A percentile compares a stretch with the other conserved stretches of the same genome.
Conservation (phyloP, 129 eudicot genomes). For the Ambrosia trifida region DNA sequence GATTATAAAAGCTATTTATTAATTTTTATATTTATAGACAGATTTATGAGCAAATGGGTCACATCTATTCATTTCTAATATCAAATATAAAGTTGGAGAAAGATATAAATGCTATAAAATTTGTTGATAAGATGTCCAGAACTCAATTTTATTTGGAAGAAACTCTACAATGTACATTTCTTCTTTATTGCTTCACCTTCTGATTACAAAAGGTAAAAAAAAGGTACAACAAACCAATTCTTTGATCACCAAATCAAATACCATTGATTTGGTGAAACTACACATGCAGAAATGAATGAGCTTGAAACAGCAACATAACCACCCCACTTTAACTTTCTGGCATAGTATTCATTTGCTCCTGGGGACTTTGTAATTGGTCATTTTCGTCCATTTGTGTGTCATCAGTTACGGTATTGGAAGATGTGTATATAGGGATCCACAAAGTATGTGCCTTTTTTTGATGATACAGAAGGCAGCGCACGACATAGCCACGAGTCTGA, state of each 20-base stretch:
- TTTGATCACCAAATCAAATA: conserved; percentile 6
- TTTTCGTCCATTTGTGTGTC: conserved; percentile 44
- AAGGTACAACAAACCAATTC: conserved; percentile 9
- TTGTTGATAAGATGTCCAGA: neutral
- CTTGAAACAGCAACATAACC: conserved; percentile 1
- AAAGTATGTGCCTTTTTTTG: conserved; percentile 26
- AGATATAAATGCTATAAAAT: neutral
- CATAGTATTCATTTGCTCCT: too few relatives aligned
- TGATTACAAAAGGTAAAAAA: neutral
- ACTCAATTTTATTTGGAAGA: conserved; percentile 10
- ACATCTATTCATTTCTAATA: neutral
- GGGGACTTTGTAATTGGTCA: neutral
- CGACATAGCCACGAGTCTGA: conserved; percentile 94
- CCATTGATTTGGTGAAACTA: conserved; percentile 8
- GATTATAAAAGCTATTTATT: too few relatives aligned
- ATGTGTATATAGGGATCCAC: conserved; percentile 28
- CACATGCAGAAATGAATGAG: conserved; percentile 32
- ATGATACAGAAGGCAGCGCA: conserved; percentile 56
- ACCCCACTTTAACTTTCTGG: too few relatives aligned
- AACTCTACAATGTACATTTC: conserved; percentile 29
- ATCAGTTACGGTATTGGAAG: conserved; percentile 29
- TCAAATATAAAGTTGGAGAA: neutral
- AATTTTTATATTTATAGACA: too few relatives aligned
- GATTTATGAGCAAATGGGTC: neutral
- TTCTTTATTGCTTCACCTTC: neutral